Evolutionary conservation across 306 rosid species (phyloP).

Genomic region (Lathyrus tuberosus): DNA sequence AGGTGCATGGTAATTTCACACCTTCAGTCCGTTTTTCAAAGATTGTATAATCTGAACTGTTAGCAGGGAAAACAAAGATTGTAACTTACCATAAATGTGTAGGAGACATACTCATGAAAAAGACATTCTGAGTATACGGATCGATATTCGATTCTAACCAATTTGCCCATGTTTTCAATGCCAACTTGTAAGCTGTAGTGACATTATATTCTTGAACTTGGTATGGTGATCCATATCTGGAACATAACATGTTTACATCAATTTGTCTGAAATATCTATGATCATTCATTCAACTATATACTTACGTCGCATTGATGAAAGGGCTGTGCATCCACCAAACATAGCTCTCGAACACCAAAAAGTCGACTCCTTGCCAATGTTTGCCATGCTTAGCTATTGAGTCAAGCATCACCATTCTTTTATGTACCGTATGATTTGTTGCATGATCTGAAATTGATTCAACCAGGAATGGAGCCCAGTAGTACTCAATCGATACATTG

Average conservation of each 20-base stretch:
- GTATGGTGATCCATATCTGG: conserved; percentile 65
- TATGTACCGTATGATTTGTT: conserved; percentile 76
- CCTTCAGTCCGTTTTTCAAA: background rate
- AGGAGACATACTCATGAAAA: conserved; percentile 93
- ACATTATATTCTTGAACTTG: conserved; percentile 76
- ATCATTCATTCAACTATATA: conserved; percentile 20
- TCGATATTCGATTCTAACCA: conserved; percentile 78
- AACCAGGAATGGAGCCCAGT: conserved; percentile 91
- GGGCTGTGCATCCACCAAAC: conserved; percentile 94
- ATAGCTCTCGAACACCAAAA: conserved; percentile 88
- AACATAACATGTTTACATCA: conserved; percentile 1
- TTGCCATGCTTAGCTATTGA: conserved; percentile 77
- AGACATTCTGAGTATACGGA: conserved; percentile 63
- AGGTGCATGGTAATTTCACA: background rate
- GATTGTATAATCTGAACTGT: too few relatives aligned
- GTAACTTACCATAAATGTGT: conserved; percentile 80
- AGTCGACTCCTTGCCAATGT: conserved; percentile 84
- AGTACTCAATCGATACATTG: conserved; percentile 81
- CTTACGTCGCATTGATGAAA: conserved; percentile 77
- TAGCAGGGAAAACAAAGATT: background rate
- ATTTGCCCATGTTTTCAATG: conserved; percentile 82
- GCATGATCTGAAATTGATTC: conserved; percentile 93
- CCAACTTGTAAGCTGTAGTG: conserved; percentile 76
- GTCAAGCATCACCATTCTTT: conserved; percentile 74
- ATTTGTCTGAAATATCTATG: background rate